phyloP scores from a whole-genome alignment of 495 filamentous ascomycete genomes.

The Daldinia childiae region DNA sequence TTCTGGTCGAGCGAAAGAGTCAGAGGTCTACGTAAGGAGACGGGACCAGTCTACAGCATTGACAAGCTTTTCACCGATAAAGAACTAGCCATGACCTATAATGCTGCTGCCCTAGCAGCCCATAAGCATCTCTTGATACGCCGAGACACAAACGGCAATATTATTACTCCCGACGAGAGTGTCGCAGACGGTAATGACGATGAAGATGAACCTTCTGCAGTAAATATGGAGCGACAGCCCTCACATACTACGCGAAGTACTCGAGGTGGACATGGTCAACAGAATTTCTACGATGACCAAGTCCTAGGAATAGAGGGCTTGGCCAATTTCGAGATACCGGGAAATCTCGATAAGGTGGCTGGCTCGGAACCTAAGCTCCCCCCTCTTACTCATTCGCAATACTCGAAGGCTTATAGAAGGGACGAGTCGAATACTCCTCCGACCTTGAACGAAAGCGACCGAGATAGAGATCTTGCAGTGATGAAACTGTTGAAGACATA shows the following conservation, averaged over 20 bases:
- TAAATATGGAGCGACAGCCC: conserved; percentile 75
- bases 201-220: conserved; percentile 60
- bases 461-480: conserved; percentile 66
- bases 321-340: conserved; percentile 69
- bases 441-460: conserved; percentile 65
- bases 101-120: conserved; percentile 73
- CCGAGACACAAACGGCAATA: conserved; percentile 59
- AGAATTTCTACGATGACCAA: conserved; percentile 64
- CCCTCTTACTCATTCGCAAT: conserved; percentile 66
- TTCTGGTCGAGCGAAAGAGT: conserved; percentile 62
- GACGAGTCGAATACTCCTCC: conserved; percentile 58
- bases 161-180: conserved; percentile 61
- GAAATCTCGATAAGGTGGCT: conserved; percentile 59
- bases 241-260: conserved; percentile 80
- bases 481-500: conserved; percentile 62
- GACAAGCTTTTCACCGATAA: conserved; percentile 94
- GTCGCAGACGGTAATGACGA: conserved; percentile 61
- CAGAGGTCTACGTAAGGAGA: conserved; percentile 57
- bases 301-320: conserved; percentile 68
- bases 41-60: conserved; percentile 73
- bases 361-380: conserved; percentile 66
- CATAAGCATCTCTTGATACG: conserved; percentile 63
- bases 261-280: conserved; percentile 63
- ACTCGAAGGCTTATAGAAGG: conserved; percentile 56
- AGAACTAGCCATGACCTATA: conserved; percentile 81